Base-by-base conservation (phyloP, 2,329 filamentous ascomycete genomes). In the Dothideomycetidae sp. region DNA sequence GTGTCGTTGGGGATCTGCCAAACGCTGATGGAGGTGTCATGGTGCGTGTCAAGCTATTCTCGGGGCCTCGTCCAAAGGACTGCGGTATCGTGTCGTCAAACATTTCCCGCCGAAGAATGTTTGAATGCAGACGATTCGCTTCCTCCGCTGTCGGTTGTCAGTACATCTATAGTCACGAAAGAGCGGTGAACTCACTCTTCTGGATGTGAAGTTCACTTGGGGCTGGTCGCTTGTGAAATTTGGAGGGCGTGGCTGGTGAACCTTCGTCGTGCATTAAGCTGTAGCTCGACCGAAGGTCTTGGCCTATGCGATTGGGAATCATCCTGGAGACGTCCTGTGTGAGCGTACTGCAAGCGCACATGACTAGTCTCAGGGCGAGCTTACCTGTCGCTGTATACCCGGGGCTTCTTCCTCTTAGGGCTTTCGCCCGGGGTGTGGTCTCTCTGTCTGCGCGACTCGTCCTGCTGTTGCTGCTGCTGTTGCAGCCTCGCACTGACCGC, bases 131-230 rank as follows among this genome's bases (percentile, higher is more conserved):
- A 42, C 81, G 74, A 51, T 98, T 94, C 33, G 90, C 90, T 68
- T 96, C 85, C 61, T 94, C 86, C 34, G 81, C 86, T 76, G 50
- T 14, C 41, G 2, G 5, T 19, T 11, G 14, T 29, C 30, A 33
- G 21, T 18, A n/a, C 26, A 33, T 18, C 4, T 10, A 7, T 19
- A n/a, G 13, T 4, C 1, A n/a, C n/a, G 5, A 3, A 7, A 10
- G 13, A 9, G 5, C 18, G 15, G 5, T 16, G 14, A 18, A 58
- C 77, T 53, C 66, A 88, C 85, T 90, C 59, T 77, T 86, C 56
- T 98, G 90, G 47, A 93, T 94, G 56, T 96, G 81, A 44, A 94
- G 71, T 58, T 94, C 90, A 36, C 82, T 82, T 54, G 93, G 81
- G 7, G 84, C 82, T 14, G 79, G 78, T 30, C 86, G 78, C 62